phyloP scores from a whole-genome alignment of 2,329 filamentous ascomycete species.

The Talaromyces verruculosus region DNA sequence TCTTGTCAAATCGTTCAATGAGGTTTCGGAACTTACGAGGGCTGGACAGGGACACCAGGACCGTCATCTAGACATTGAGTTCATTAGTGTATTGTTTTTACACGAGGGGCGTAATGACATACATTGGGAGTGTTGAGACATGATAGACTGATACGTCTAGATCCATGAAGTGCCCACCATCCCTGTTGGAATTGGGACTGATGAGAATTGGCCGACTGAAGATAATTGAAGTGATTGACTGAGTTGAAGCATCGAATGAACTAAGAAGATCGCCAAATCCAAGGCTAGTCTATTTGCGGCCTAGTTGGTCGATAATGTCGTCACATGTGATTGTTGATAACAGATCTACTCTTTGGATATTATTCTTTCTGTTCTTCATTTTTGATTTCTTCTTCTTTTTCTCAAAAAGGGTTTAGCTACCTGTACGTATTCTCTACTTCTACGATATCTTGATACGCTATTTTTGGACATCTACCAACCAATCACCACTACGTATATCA shows the following conservation, averaged over 20 bases:
- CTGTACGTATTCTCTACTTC: not conserved
- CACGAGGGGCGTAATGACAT: not conserved
- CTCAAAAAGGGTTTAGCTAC: no score
- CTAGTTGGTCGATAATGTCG: not conserved
- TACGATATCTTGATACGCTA: not conserved
- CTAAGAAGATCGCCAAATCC: not conserved
- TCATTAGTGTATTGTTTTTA: not conserved
- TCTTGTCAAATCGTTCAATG: not conserved
- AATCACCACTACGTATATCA: not conserved
- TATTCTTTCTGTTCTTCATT: not conserved
- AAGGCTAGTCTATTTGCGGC: not conserved
- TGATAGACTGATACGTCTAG: slow-evolving; percentile 22
- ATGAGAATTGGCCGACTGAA: not conserved
- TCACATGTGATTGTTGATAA: slow-evolving; percentile 9
- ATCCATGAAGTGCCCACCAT: slow-evolving; percentile 22
- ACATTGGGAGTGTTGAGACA: slow-evolving; percentile 25
- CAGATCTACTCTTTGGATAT: not conserved
- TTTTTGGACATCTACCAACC: not conserved
- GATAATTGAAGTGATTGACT: not conserved
- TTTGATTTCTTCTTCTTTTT: no score
- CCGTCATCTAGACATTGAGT: slow-evolving; percentile 21
- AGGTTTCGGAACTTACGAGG: slow-evolving; percentile 21
- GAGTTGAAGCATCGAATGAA: not conserved
- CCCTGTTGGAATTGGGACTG: not conserved
- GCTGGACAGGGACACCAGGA: slow-evolving; percentile 22